Conservation (phyloP, 495 filamentous ascomycete species). For the Lepraria neglecta region DNA sequence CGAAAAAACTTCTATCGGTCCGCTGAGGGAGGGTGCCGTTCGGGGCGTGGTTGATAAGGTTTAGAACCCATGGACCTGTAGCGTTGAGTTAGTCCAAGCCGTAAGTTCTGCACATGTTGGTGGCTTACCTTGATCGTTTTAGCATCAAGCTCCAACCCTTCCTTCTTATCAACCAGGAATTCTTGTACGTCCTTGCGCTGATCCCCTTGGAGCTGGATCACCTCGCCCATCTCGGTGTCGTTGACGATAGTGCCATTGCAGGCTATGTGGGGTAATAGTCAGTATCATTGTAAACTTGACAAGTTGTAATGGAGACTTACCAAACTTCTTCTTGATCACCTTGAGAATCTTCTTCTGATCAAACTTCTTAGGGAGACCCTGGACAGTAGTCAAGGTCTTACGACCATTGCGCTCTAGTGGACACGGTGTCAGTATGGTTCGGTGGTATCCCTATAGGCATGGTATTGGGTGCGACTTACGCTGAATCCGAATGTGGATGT, state of each 20-base stretch:
- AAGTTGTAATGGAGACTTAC: constrained; percentile 47
- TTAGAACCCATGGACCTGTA: constrained; percentile 54
- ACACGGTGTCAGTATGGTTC: neutral
- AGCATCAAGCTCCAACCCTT: constrained; percentile 81
- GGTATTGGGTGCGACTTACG: constrained; percentile 56
- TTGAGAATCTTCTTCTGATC: constrained; percentile 99
- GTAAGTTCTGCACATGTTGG: neutral
- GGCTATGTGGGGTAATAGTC: constrained; percentile 45
- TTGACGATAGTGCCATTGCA: constrained; percentile 99
- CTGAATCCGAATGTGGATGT: constrained; percentile 99
- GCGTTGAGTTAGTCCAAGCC: constrained; percentile 4
- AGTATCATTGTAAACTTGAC: neutral
- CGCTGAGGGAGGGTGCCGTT: constrained; percentile 38
- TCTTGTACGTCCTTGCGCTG: constrained; percentile 98
- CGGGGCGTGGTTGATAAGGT: constrained; percentile 38
- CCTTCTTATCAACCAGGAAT: constrained; percentile 91
- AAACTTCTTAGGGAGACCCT: constrained; percentile 96
- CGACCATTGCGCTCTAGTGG: constrained; percentile 96
- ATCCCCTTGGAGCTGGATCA: constrained; percentile 99
- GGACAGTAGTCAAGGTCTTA: constrained; percentile 99
- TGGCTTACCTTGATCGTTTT: constrained; percentile 88
- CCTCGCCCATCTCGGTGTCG: constrained; percentile 96
- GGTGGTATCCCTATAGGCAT: neutral
- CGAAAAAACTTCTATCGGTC: constrained; percentile 30
- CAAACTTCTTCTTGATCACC: constrained; percentile 99